Percentiles rank a stretch among this genome's conserved stretches.
Evolutionary conservation across 192 early-diverging fungal genomes (phyloP).

Genomic region (Backusella morwellensis): DNA sequence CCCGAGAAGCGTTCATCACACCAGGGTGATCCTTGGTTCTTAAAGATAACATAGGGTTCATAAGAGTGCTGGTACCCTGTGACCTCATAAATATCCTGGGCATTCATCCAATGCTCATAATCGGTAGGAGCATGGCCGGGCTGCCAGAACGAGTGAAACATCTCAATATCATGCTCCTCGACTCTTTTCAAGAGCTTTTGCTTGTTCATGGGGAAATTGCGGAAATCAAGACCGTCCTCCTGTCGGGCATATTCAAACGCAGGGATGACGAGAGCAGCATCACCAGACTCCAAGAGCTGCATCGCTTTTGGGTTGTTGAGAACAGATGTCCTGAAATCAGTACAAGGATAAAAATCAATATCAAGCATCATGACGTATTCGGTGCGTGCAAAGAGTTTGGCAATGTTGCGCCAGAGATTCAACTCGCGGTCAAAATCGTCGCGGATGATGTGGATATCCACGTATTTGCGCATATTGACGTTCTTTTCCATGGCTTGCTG

Average conservation of each 20-base stretch:
- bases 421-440: constrained; percentile 59
- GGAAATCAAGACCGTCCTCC: constrained; percentile 46
- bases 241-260: constrained; percentile 55
- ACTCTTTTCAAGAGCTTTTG: constrained; percentile 34
- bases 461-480: constrained; percentile 42
- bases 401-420: constrained; percentile 61
- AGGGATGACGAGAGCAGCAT: constrained; percentile 38
- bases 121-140: constrained; percentile 54
- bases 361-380: constrained; percentile 59
- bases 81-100: constrained; percentile 47
- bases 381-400: constrained; percentile 55
- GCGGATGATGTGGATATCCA: constrained; percentile 55
- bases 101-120: constrained; percentile 41
- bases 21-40: constrained; percentile 47
- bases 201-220: constrained; percentile 48
- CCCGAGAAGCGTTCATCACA: constrained; percentile 63
- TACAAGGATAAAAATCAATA: constrained; percentile 59
- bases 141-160: constrained; percentile 51
- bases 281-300: constrained; percentile 37
- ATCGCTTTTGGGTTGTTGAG: constrained; percentile 32
- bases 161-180: constrained; percentile 42
- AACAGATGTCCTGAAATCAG: constrained; percentile 42
- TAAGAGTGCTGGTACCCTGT: constrained; percentile 48
- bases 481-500: constrained; percentile 43
- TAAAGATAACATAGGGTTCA: constrained; percentile 57